Base-by-base conservation (phyloP, 768 basidiomycete species). In the Naganishia onofrii region DNA sequence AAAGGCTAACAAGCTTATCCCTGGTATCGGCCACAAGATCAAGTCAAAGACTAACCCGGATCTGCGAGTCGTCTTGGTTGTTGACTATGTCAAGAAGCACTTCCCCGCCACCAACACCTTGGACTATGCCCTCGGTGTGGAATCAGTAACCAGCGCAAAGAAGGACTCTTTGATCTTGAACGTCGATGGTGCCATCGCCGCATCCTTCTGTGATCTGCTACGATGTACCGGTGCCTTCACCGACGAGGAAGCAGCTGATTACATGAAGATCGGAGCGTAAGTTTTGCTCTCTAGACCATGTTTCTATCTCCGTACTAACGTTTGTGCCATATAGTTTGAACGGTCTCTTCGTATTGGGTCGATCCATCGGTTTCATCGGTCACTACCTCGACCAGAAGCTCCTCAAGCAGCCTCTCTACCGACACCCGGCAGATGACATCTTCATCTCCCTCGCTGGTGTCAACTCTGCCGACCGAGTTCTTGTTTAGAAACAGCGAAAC, bases 21-120 rank as follows among this genome's bases (percentile, higher is more conserved):
- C 89, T 74, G 95, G 95, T 85, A 99, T 99, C 74, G 95, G 95
- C 55, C 95, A 99, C 88, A 98, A 98, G 87, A 96, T 99, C 86
- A 99, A 99, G 88, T 92, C 75, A 68, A 79, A 81, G 80, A 78
- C 78, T 75, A 80, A 81, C 78, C 80, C 77, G 34, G 82, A 82
- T 74, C 73, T 81, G 36, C 82, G 83, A 72, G 83, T 84, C 71
- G 76, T 77, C 74, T 80, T 84, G 67, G 82, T 84, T 67, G 96
- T 97, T 86, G 92, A 94, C 84, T 99, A 90, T 76, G 95, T 95
- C 71, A 84, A 80, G 84, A 93, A 95, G 84, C 84, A 95, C 86
- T 99, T 99, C 91, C 95, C 95, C 3, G 89, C 88, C 77, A 93
- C 94, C 84, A 88, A 87, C 73, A 84, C 95, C 73, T 87, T 95